Percentiles rank a stretch among this genome's conserved stretches.
phyloP scores from a whole-genome alignment of 2,329 filamentous ascomycete species.

The Ophiostoma himal-ulmi region DNA sequence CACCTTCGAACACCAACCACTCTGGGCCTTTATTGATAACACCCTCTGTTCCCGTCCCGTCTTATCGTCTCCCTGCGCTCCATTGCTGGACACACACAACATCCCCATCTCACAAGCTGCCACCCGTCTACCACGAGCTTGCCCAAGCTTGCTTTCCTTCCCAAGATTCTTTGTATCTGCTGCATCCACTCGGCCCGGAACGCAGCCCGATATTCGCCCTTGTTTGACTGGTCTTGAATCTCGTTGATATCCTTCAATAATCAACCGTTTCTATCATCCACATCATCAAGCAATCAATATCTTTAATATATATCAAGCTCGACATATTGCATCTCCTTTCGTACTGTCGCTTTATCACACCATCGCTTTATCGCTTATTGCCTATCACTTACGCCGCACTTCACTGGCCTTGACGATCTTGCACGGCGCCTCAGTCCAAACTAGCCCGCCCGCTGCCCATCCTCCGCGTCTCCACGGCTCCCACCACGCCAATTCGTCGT shows the following conservation, averaged over 20 bases:
- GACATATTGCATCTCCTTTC: background rate
- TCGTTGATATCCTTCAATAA: no score
- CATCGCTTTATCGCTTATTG: background rate
- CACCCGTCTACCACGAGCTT: background rate
- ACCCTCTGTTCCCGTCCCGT: background rate
- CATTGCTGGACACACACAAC: background rate
- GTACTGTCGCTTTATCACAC: background rate
- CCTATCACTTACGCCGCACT: background rate
- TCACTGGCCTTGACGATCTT: conserved; percentile 9
- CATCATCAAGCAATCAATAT: no score
- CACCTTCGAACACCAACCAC: background rate
- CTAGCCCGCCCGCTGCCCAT: background rate
- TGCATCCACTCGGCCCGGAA: background rate
- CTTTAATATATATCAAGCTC: background rate
- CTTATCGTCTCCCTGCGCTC: background rate
- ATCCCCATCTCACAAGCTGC: background rate
- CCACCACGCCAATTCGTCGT: background rate
- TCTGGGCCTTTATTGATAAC: background rate
- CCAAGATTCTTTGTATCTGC: background rate
- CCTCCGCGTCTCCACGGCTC: background rate
- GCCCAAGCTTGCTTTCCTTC: background rate
- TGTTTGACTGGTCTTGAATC: background rate
- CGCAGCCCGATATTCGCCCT: background rate
- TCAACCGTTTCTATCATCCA: no score
- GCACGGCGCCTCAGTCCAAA: background rate